phyloP scores from a whole-genome alignment of 2,329 filamentous ascomycete species.

The Fusarium sacchari region DNA sequence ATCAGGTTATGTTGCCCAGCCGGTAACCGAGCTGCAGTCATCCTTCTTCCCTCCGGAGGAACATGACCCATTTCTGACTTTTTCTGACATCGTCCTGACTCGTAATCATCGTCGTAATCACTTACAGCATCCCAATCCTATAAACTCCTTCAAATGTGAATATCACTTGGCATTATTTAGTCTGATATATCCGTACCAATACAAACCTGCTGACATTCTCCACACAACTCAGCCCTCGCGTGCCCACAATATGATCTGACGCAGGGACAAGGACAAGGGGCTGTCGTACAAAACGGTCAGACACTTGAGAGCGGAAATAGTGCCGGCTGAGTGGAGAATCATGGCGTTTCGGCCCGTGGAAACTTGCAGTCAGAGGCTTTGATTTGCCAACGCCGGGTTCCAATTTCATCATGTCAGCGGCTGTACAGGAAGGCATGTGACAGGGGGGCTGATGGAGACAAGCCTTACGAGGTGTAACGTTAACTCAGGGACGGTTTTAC shows the following conservation, averaged over 20 bases:
- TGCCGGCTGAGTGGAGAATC: background rate
- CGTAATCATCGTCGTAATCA: background rate
- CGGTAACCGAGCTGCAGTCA: background rate
- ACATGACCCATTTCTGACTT: background rate
- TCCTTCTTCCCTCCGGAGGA: background rate
- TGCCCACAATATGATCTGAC: background rate
- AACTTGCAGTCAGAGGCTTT: background rate
- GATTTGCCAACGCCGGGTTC: background rate
- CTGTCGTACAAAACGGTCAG: background rate
- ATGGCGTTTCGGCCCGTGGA: background rate
- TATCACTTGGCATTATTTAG: background rate
- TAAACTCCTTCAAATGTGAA: background rate
- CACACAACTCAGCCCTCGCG: background rate
- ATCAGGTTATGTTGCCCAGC: background rate
- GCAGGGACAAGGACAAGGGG: background rate
- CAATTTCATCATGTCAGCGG: background rate
- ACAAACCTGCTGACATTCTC: background rate
- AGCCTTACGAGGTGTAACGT: background rate
- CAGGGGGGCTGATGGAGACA: background rate
- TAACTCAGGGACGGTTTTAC: background rate
- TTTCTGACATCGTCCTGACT: background rate
- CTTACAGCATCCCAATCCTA: background rate
- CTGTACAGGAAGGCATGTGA: background rate
- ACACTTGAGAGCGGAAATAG: background rate
- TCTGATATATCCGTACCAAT: background rate